Conservation (phyloP, 179 eudicot species). For the Gypsophila paniculata region DNA sequence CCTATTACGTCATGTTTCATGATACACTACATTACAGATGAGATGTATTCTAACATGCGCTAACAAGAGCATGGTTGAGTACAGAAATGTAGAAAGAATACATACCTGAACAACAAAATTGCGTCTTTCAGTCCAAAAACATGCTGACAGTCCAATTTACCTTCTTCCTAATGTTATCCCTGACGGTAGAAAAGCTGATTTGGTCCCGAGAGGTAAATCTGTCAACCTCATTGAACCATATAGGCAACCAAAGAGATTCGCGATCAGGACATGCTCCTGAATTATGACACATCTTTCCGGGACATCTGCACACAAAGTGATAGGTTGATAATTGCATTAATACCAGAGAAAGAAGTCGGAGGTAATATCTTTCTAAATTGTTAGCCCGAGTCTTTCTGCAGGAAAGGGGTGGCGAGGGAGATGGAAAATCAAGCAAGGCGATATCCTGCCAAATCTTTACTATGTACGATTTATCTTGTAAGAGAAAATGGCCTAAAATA, state of each 20-base stretch:
- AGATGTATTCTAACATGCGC: neutral
- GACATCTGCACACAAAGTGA: conserved; percentile 62
- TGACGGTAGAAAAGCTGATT: conserved; percentile 80
- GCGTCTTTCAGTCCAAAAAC: conserved; percentile 96
- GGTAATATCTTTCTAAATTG: neutral
- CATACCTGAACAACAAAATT: conserved; percentile 92
- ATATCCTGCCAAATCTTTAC: too few relatives aligned
- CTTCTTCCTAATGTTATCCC: conserved; percentile 77
- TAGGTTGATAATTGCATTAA: conserved; percentile 5
- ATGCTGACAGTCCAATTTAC: conserved; percentile 75
- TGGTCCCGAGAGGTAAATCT: conserved; percentile 96
- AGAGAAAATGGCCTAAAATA: too few relatives aligned
- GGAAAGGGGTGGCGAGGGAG: too few relatives aligned
- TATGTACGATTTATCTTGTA: too few relatives aligned
- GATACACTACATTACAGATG: neutral
- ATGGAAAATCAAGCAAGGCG: too few relatives aligned
- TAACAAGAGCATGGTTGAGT: neutral
- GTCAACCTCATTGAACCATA: conserved; percentile 99
- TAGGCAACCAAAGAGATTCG: conserved; percentile 86
- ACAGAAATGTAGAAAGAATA: neutral
- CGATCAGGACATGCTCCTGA: conserved; percentile 82
- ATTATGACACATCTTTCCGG: conserved; percentile 97
- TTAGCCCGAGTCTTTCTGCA: neutral
- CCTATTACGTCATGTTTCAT: too few relatives aligned
- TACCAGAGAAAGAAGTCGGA: neutral